Evolutionary conservation across 192 early-diverging fungal species (phyloP), one percentile per base, ranked within the genome.

Genomic region (Dimargaris cristalligena): DNA sequence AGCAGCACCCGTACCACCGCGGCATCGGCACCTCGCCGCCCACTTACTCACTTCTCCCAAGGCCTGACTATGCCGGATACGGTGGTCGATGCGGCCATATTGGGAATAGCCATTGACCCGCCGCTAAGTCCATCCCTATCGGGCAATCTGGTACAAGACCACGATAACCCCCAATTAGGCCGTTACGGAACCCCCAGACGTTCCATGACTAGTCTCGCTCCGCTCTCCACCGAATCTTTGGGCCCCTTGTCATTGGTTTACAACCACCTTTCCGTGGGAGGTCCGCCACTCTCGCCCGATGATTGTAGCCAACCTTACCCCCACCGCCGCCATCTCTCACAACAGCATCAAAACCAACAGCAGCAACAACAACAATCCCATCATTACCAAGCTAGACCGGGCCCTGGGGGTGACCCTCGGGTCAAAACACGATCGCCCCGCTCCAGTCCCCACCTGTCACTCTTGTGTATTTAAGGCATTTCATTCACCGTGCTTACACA

Each of bases 401-500:
- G 13, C n/a, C 30, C 54, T 32, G 34, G 34, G 31, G 30, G 30
- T 25, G 25, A 52, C 11, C 44, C n/a, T 16, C 38, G 16, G 8
- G 38, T 16, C 38, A 41, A 50, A 28, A 9, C 48, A 22, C 48
- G 48, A 6, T 50, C 48, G 48, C 48, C 20, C 10, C 54, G 54
- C 16, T 56, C 54, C 29, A 56, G 34, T 23, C 54, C 54, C 16
- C 54, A 56, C 18, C 54, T 56, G 2, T 56, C 54, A 18, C 25
- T 56, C 20, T 33, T 32, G 13, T 56, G 54, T 33, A 56, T 56
- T 11, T 56, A 33, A 56, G 38, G 38, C 6, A 10, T 41, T 16
- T 16, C 38, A 6, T 16, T 41, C 38, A 6, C 38, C 38, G 8
- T 41, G 8, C 38, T 16, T 16, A 6, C 16, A 41, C 16, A 6